These are phyloP conservation scores for Termitomyces sp. DNA, from an alignment of 1,284 basidiomycete genomes.

Conservation along the genomic window DNA sequence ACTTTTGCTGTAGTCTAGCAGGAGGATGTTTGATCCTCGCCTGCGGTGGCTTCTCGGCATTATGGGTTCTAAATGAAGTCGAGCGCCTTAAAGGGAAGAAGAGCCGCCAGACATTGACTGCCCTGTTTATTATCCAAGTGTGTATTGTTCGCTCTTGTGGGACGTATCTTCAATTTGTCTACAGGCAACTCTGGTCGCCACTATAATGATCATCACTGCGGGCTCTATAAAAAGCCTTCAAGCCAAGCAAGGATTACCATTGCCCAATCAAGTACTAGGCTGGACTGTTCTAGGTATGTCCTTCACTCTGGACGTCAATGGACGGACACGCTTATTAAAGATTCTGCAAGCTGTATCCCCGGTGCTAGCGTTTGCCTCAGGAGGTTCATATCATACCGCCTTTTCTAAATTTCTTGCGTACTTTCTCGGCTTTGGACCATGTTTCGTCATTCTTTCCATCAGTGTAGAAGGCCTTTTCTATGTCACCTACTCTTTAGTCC, in stretches of 20 bases:
- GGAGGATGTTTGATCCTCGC: slow-evolving; percentile 24
- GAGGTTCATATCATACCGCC: slow-evolving; percentile 30
- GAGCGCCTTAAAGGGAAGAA: slow-evolving; percentile 7
- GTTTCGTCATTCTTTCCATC: slow-evolving; percentile 79
- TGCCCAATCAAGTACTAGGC: slow-evolving; percentile 54
- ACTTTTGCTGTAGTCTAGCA: slow-evolving; percentile 20
- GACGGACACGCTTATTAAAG: not conserved
- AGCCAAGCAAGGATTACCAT: slow-evolving; percentile 65
- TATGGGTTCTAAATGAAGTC: slow-evolving; percentile 7
- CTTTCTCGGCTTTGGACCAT: slow-evolving; percentile 71
- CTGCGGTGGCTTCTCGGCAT: slow-evolving; percentile 10
- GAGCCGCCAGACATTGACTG: slow-evolving; percentile 8
- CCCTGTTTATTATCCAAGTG: slow-evolving; percentile 37
- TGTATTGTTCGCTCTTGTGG: not conserved
- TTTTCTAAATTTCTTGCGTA: slow-evolving; percentile 50
- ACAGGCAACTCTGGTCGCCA: slow-evolving; percentile 37
- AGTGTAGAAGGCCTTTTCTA: slow-evolving; percentile 84
- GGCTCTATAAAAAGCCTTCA: slow-evolving; percentile 58
- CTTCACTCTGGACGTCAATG: not conserved
- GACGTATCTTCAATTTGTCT: slow-evolving; percentile 2
- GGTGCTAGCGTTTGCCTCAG: slow-evolving; percentile 43
- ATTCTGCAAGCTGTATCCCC: slow-evolving; percentile 39
- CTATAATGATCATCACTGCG: slow-evolving; percentile 47
- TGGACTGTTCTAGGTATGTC: slow-evolving; percentile 65
- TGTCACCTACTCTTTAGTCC: slow-evolving; percentile 56